Evolutionary conservation across 495 filamentous ascomycete species (phyloP).

Genomic region (Venustampulla echinocandica): DNA sequence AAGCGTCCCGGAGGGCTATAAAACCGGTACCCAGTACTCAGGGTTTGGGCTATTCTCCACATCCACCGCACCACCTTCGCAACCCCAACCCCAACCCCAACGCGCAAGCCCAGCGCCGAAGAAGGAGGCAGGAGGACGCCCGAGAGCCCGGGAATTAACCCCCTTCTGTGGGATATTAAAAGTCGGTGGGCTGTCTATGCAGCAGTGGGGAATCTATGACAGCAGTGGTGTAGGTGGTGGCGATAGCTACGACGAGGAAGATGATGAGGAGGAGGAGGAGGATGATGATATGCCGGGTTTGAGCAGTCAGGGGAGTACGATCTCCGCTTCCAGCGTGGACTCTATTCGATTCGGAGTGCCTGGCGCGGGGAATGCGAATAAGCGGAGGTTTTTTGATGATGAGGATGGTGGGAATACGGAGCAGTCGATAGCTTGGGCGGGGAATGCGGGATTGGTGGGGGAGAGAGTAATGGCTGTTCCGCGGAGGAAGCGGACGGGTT

Average conservation of each 20-base stretch:
- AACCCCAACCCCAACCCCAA: neutral
- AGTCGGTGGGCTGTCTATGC: slow-evolving; percentile 38
- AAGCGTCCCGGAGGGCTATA: slow-evolving; percentile 84
- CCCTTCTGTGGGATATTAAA: slow-evolving; percentile 73
- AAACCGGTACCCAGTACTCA: slow-evolving; percentile 48
- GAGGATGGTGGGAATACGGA: slow-evolving; percentile 11
- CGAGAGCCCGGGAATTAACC: slow-evolving; percentile 45
- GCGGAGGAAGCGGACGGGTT: slow-evolving; percentile 23
- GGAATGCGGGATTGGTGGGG: too few relatives aligned
- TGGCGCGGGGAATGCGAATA: slow-evolving; percentile 6
- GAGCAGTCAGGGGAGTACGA: slow-evolving; percentile 17
- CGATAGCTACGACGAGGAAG: neutral
- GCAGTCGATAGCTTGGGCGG: neutral
- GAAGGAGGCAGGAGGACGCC: slow-evolving; percentile 22
- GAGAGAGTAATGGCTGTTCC: slow-evolving; percentile 15
- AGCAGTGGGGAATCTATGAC: slow-evolving; percentile 16
- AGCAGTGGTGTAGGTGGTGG: neutral
- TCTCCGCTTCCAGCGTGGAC: slow-evolving; percentile 4
- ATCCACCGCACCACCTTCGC: neutral
- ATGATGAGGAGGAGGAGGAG: slow-evolving; percentile 13
- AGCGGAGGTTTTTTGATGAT: slow-evolving; percentile 20
- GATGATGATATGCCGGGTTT: slow-evolving; percentile 11
- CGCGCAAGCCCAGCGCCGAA: slow-evolving; percentile 3
- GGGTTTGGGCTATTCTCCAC: slow-evolving; percentile 38
- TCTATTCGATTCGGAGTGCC: neutral